Evolutionary conservation across 164 flowering plant species (phyloP).

Genomic region (Piper longum): DNA sequence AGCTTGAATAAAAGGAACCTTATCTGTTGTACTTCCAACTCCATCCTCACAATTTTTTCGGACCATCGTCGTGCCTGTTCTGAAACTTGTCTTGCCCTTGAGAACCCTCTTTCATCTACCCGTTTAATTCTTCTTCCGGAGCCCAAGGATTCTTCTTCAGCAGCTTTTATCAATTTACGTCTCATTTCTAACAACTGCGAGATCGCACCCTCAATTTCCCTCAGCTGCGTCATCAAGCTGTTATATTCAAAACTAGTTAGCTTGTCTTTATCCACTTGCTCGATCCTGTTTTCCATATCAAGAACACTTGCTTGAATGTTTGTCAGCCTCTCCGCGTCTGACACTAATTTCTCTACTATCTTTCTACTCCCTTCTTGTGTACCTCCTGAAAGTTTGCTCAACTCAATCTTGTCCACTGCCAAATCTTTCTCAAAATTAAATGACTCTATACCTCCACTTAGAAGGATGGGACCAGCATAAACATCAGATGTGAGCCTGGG

Average conservation of each 20-base stretch:
- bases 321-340: constrained; percentile 59
- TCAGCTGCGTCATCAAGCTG: constrained; percentile 48
- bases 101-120: constrained; percentile 20
- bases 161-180: constrained; percentile 30
- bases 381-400: constrained; percentile 25
- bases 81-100: constrained; percentile 21
- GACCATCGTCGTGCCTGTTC: constrained; percentile 55
- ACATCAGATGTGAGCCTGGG: background rate
- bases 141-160: constrained; percentile 22
- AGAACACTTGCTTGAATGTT: constrained; percentile 64
- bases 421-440: constrained; percentile 43
- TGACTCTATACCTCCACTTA: constrained; percentile 15
- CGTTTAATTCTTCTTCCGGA: constrained; percentile 13
- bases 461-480: constrained; percentile 1
- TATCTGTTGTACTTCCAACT: constrained; percentile 65
- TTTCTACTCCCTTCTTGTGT: constrained; percentile 38
- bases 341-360: constrained; percentile 57
- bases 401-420: constrained; percentile 59
- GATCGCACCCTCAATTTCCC: constrained; percentile 50
- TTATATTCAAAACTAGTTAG: constrained; percentile 42
- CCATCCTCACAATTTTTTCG: constrained; percentile 76
- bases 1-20: constrained; percentile 44
- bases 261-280: constrained; percentile 31
- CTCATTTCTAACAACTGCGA: constrained; percentile 43
- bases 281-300: constrained; percentile 60